Conservation (phyloP, 2,329 filamentous ascomycete species). For the Ophiosphaerella korrae region DNA sequence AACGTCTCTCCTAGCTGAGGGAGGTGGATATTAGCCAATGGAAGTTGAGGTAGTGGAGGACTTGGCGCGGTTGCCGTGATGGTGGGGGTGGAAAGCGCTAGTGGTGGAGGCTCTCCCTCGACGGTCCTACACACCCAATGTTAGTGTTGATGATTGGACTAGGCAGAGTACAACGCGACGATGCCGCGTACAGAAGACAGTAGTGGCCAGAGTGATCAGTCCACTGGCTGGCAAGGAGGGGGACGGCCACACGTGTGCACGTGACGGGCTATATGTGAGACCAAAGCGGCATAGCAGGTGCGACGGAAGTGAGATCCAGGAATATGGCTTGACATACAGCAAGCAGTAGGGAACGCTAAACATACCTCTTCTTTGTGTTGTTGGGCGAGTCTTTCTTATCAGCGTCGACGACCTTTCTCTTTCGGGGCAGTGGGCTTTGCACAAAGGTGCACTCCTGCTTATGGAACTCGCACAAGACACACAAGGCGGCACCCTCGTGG, state of each 20-base stretch:
- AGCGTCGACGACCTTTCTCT: conserved; percentile 75
- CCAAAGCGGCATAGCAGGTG: conserved; percentile 10
- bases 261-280: conserved; percentile 17
- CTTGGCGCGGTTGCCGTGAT: conserved; percentile 49
- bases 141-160: conserved; percentile 26
- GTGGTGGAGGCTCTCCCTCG: conserved; percentile 47
- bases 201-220: neutral
- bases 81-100: conserved; percentile 47
- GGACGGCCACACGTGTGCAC: conserved; percentile 25
- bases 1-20: conserved; percentile 57
- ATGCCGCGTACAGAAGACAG: neutral
- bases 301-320: conserved; percentile 13
- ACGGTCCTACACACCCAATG: conserved; percentile 38
- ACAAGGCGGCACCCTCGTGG: conserved; percentile 74
- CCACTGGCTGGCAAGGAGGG: neutral
- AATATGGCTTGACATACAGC: conserved; percentile 12
- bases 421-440: conserved; percentile 76
- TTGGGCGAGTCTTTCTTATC: conserved; percentile 63
- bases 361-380: conserved; percentile 70
- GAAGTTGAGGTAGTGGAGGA: conserved; percentile 38
- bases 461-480: conserved; percentile 77
- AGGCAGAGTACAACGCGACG: conserved; percentile 5
- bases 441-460: conserved; percentile 80
- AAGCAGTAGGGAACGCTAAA: conserved; percentile 33
- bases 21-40: conserved; percentile 37